Evolutionary conservation across 1,284 basidiomycete genomes (phyloP), one percentile per base, ranked within the genome.

Genomic region (Gomphus bonarii): DNA sequence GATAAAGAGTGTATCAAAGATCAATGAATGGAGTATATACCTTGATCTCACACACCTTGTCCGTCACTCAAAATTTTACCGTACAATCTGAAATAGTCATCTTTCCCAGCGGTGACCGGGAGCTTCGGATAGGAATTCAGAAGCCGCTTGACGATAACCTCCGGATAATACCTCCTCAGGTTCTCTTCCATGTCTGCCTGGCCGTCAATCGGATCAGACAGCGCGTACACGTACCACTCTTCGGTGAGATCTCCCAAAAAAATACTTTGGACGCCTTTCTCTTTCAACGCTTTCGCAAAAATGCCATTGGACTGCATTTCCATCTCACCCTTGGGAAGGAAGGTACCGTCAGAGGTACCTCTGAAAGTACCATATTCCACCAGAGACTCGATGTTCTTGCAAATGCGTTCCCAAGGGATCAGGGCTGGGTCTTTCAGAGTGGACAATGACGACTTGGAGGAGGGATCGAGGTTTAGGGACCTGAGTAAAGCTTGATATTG

Each of bases 211-310:
- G 80, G 78, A 65, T 88, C 80, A 1, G 83, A 80, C 61, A 85
- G 79, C 9, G 81, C 76, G 63, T 89, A 89, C 58, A 88, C 75
- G 66, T 80, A 84, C 84, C 86, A 88, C 67, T 88, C 87, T 62
- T 89, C 87, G 16, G 73, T 73, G 50, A 88, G 72, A 60, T 88
- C 84, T 7, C 88, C 87, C 20, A 84, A 67, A 44, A 84, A 69
- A 57, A 89, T 71, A 63, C 75, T 79, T 42, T 71, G 72, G 31
- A 89, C 73, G 2, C 87, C 86, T 22, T 79, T 81, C 16, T 72
- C 75, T 31, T 65, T 68, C 8, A 89, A 74, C 3, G 72, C 76
- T 7, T 67, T 66, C 0, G 81, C 82, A 57, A 89, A 73, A 2
- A 68, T 72, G 3, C 84, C 83, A 0, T 73, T 73, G n/a, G 77